Base-by-base conservation (phyloP, 2,329 filamentous ascomycete species). In the Pseudogymnoascus sp. region DNA sequence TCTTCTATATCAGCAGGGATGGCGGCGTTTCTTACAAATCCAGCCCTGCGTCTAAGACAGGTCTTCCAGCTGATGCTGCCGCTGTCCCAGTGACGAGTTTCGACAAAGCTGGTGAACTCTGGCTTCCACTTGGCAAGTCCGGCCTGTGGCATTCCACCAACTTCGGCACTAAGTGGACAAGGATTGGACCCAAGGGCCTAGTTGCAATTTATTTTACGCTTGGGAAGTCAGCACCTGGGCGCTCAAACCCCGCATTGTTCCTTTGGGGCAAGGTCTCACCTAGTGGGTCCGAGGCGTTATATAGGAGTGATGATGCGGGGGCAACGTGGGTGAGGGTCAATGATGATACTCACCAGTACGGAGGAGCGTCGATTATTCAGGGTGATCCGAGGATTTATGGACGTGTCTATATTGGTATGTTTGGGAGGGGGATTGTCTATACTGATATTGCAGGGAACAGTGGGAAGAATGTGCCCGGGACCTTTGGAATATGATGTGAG, bases 341-440 rank as follows among this genome's bases (percentile, higher is more conserved):
- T 40, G 63, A 60, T 58, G 43, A 66, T 45, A 62, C 63, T 5
- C 63, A 66, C 49, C 63, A 65, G 52, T 66, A 65, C 37, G 63
- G 65, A 38, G 60, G 65, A 23, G 60, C 63, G 6, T 40, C 31
- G 4, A 41, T 65, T 21, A 63, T 65, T 21, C 38, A 43, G 7
- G 65, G 49, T 49, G 65, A 66, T 55, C 55, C 63, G 16, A 45
- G 63, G 31, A 55, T 65, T 1, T 66, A 63, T 37, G 65, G 65
- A 23, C 52, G 65, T n/a, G 65, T 65, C 16, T 66, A 65, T 37
- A 43, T 63, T 9, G 65, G 63, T 1, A 65, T 60, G 8, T 65
- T 65, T 59, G 63, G 65, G 8, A 55, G 65, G 5, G 65, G 65
- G 0, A 66, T 66, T 61, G 33, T 65, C 6, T 66, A 66, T 59